phyloP scores from a whole-genome alignment of 208 protist genomes.

The Phytomonas francai region DNA sequence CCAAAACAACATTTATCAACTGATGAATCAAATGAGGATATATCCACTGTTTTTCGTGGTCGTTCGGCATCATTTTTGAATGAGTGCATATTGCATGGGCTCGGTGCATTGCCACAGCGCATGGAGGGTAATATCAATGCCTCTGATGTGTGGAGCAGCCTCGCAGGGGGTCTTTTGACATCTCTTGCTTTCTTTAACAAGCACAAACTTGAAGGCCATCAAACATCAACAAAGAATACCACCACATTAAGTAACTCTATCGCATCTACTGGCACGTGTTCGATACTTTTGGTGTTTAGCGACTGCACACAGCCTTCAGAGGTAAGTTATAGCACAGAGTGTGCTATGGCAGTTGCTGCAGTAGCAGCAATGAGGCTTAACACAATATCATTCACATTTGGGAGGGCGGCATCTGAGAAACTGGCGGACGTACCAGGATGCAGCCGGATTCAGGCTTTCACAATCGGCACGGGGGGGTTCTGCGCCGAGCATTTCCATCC shows the following conservation, averaged over 20 bases:
- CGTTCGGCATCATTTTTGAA: slow-evolving; percentile 5
- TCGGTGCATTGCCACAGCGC: neutral
- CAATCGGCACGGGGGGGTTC: slow-evolving; percentile 32
- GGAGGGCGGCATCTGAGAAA: slow-evolving; percentile 15
- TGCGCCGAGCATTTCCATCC: slow-evolving; percentile 21
- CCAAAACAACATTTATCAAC: neutral
- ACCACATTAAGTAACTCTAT: neutral
- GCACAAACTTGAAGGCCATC: slow-evolving; percentile 15
- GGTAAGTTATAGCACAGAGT: slow-evolving; percentile 48
- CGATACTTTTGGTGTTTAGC: slow-evolving; percentile 52
- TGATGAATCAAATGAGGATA: neutral
- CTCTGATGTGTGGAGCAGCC: slow-evolving; percentile 35
- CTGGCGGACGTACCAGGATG: slow-evolving; percentile 4
- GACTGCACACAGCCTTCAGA: slow-evolving; percentile 15
- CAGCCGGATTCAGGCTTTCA: slow-evolving; percentile 26
- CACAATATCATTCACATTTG: slow-evolving; percentile 45
- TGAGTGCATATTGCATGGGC: slow-evolving; percentile 3
- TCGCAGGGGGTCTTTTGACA: slow-evolving; percentile 58
- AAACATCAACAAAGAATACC: neutral
- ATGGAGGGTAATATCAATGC: neutral
- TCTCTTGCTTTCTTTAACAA: slow-evolving; percentile 37
- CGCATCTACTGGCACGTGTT: neutral
- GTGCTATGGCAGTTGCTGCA: slow-evolving; percentile 46
- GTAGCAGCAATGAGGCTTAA: slow-evolving; percentile 25
- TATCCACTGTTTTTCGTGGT: slow-evolving; percentile 2